Percentiles rank a stretch among this genome's conserved stretches.
Conservation (phyloP, 306 rosid species). For the Ormosia semicastrata region DNA sequence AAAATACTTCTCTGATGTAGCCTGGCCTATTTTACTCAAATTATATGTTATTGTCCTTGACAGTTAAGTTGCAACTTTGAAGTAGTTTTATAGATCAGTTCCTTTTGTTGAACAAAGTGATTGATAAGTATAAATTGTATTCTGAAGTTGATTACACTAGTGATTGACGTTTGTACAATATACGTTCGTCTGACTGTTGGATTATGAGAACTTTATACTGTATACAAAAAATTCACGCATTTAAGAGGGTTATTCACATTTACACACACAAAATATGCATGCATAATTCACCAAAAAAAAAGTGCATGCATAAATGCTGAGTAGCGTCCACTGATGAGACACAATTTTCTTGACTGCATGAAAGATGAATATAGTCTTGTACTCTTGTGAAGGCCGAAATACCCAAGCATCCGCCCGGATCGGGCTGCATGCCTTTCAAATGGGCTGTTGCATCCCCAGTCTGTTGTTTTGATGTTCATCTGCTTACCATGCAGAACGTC, state of each 20-base stretch:
- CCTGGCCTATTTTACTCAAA: conserved; percentile 42
- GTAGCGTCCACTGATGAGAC: background rate
- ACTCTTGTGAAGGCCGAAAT: background rate
- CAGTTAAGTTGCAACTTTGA: background rate
- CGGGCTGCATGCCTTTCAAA: too few species aligned
- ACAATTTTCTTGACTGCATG: background rate
- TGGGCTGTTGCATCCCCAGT: too few species aligned
- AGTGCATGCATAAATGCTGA: background rate
- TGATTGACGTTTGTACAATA: background rate
- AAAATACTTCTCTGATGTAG: background rate
- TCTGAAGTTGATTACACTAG: background rate
- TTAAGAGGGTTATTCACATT: background rate
- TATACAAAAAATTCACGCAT: background rate
- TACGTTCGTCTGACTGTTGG: background rate
- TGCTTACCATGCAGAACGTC: background rate
- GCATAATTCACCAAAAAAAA: background rate
- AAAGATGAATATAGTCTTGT: too few species aligned
- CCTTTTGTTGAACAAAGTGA: background rate
- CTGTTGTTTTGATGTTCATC: background rate
- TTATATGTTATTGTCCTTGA: background rate
- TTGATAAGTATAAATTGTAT: background rate
- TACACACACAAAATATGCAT: background rate
- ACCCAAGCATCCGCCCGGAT: too few species aligned
- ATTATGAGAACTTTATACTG: background rate
- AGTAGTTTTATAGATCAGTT: background rate